Percentiles rank a stretch among this genome's conserved stretches.
phyloP scores from a whole-genome alignment of 805 yeast species.

The Wickerhamomyces ciferrii region DNA sequence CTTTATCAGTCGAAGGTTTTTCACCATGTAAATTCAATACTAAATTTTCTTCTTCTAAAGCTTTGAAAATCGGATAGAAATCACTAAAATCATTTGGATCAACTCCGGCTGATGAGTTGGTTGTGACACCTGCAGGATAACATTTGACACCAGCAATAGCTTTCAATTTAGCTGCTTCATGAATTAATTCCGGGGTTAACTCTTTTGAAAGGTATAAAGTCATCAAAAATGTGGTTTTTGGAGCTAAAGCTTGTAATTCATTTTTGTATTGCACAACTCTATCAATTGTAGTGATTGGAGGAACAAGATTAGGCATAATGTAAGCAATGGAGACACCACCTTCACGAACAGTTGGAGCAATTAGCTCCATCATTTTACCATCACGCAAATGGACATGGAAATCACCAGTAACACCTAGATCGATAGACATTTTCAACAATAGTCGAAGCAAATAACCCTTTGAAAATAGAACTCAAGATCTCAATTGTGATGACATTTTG shows the following conservation, averaged over 20 bases:
- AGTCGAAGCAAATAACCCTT: too few relatives aligned
- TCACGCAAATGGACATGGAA: constrained; percentile 96
- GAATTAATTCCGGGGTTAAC: constrained; percentile 81
- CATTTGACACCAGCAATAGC: constrained; percentile 87
- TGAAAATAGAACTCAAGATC: too few relatives aligned
- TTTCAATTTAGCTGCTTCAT: constrained; percentile 64
- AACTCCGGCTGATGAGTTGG: constrained; percentile 89
- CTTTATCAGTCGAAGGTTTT: constrained; percentile 62
- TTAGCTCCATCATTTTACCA: constrained; percentile 86
- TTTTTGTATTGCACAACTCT: constrained; percentile 67
- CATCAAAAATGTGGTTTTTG: constrained; percentile 86
- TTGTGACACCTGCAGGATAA: constrained; percentile 99
- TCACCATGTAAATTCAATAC: constrained; percentile 94
- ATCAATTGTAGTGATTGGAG: constrained; percentile 80
- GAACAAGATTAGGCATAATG: constrained; percentile 93
- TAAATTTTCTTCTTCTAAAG: constrained; percentile 73
- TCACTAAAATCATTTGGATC: constrained; percentile 86
- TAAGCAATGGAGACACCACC: constrained; percentile 93
- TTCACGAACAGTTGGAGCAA: constrained; percentile 81
- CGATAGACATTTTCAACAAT: constrained; percentile 8
- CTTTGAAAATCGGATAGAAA: constrained; percentile 86
- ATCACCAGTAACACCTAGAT: constrained; percentile 76
- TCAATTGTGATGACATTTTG: not conserved
- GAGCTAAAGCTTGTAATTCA: constrained; percentile 59
- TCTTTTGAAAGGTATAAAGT: constrained; percentile 76